A percentile compares a stretch with the other conserved stretches of the same genome.
Evolutionary conservation across 2,329 filamentous ascomycete genomes (phyloP).

Genomic region (Monilinia vaccinii-corymbosi): DNA sequence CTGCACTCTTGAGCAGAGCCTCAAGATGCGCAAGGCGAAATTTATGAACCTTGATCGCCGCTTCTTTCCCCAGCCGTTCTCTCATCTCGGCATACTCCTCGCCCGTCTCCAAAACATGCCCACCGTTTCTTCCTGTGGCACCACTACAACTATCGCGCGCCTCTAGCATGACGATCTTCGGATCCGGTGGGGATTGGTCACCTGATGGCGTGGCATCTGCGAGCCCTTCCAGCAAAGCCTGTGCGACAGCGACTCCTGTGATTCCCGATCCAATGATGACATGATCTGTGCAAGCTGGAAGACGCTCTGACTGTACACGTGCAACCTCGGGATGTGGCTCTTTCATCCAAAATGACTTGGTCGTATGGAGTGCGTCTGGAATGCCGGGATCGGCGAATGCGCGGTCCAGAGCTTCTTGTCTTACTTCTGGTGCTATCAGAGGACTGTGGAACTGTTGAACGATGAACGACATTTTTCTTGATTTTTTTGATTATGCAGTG

Average conservation of each 20-base stretch:
- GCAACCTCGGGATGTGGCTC: background rate
- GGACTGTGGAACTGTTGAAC: background rate
- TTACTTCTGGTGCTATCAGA: background rate
- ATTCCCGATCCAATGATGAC: slow-evolving; percentile 18
- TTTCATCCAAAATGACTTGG: slow-evolving; percentile 5
- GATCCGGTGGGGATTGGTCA: slow-evolving; percentile 35
- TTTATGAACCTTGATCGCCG: background rate
- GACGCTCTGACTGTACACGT: background rate
- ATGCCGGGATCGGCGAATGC: slow-evolving; percentile 2
- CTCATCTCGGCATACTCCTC: slow-evolving; percentile 1
- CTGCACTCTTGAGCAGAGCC: background rate
- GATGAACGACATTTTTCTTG: background rate
- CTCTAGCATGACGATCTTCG: slow-evolving; percentile 59
- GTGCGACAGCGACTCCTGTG: slow-evolving; percentile 14
- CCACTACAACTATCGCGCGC: slow-evolving; percentile 71
- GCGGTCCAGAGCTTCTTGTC: slow-evolving; percentile 2
- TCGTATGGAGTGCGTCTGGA: background rate
- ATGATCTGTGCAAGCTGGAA: slow-evolving; percentile 9
- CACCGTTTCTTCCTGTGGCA: slow-evolving; percentile 60
- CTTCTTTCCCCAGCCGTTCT: background rate
- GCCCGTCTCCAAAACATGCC: slow-evolving; percentile 1
- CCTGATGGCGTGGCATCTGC: background rate
- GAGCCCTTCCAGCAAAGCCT: slow-evolving; percentile 20
- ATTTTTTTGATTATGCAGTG: background rate
- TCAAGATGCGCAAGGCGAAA: background rate